phyloP scores from a whole-genome alignment of 768 basidiomycete species.

The Dentipellis fragilis region DNA sequence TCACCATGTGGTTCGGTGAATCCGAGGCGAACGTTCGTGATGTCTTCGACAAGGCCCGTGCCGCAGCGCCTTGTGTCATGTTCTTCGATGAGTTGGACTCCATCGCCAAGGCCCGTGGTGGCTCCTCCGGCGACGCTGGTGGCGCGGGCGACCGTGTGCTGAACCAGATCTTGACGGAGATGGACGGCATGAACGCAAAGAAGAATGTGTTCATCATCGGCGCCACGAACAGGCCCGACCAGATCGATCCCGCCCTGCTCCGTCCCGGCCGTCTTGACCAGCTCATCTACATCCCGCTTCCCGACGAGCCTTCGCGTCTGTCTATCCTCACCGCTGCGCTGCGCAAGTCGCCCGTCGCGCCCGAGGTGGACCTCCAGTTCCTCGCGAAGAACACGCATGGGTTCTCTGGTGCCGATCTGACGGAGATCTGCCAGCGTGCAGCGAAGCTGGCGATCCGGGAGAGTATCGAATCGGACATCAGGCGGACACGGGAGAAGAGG shows the following conservation, averaged over 20 bases:
- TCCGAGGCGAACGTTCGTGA: slow-evolving; percentile 99
- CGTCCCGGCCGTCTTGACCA: slow-evolving; percentile 99
- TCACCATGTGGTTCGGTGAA: slow-evolving; percentile 99
- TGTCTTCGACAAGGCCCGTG: slow-evolving; percentile 99
- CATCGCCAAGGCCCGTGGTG: slow-evolving; percentile 94
- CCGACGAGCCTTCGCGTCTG: slow-evolving; percentile 85
- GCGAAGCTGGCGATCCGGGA: slow-evolving; percentile 96
- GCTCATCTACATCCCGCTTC: slow-evolving; percentile 97
- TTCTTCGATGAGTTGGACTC: slow-evolving; percentile 99
- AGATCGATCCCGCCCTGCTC: slow-evolving; percentile 86
- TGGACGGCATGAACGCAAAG: slow-evolving; percentile 98
- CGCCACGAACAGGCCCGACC: slow-evolving; percentile 93
- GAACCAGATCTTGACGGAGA: slow-evolving; percentile 94
- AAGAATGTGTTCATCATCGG: slow-evolving; percentile 99
- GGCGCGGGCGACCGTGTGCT: slow-evolving; percentile 97
- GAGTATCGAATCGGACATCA: slow-evolving; percentile 89
- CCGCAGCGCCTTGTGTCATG: slow-evolving; percentile 99
- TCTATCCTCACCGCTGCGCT: slow-evolving; percentile 88
- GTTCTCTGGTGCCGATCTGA: slow-evolving; percentile 98
- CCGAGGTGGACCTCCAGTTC: slow-evolving; percentile 76
- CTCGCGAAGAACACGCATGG: slow-evolving; percentile 91
- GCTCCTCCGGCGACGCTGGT: slow-evolving; percentile 77
- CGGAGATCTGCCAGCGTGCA: slow-evolving; percentile 97
- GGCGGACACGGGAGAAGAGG: slow-evolving; percentile 64
- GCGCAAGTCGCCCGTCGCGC: slow-evolving; percentile 83